Base-by-base conservation (phyloP, 2,329 filamentous ascomycete genomes). In the Ophiosphaerella narmari region DNA sequence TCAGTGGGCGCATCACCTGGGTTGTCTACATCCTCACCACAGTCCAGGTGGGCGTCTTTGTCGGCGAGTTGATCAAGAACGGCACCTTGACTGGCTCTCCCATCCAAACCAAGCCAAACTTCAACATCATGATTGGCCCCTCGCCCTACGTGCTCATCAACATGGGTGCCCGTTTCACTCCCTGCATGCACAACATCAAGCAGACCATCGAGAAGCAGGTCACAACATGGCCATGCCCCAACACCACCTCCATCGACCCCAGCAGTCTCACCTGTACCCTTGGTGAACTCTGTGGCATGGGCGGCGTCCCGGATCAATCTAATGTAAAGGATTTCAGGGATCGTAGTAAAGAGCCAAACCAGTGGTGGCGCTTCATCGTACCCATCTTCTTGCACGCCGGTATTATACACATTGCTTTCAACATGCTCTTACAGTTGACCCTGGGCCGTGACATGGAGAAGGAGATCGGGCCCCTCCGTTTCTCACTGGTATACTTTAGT, bases 121-220 rank as follows among this genome's bases (percentile, higher is more conserved):
- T 99, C 78, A 99, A 97, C 75, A 89, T 90, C 50, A 96, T 99
- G 91, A 96, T 99, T 67, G 94, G 94, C 0, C 94, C 94, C 1
- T 96, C 92, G 5, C 84, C 87, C 1, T 90, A 91, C 62, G 85
- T 97, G 21, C 84, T 96, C 64, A 96, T 97, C 78, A 96, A 96
- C 74, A 96, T 99, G 90, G 94, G 94, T 50, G 90, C 92, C 35
- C 87, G 94, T 54, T 99, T 90, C 70, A 85, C 89, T 3, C 90
- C 92, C 6, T 99, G 94, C 74, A 99, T 99, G 94, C 92, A 93
- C 77, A 91, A 89, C 62, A 82, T 89, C 57, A 72, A 82, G 37
- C 82, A 80, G 39, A 79, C 92, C 32, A 86, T 87, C 65, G 79
- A 84, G 49, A 67, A 4, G 62, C 67, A 50, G 1, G 60, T 67